Percentiles rank a stretch among this genome's conserved stretches.
These are phyloP conservation scores for Pisolithus albus DNA, from an alignment of 768 basidiomycete species.

Conservation along the genomic window DNA sequence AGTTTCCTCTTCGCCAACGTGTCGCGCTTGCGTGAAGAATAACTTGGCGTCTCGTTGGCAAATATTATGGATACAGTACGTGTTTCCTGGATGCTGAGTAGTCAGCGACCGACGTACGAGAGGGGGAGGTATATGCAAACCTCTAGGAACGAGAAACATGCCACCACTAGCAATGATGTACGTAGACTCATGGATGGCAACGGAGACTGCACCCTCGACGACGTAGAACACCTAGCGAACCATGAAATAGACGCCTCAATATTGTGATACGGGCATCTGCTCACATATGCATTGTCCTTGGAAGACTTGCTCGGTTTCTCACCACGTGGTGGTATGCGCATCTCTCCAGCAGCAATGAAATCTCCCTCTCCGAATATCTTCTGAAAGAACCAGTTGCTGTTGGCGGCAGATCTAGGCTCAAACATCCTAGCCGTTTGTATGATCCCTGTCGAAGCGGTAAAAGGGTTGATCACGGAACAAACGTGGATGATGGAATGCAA, in stretches of 20 bases:
- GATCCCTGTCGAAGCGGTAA: slow-evolving; percentile 45
- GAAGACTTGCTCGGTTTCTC: slow-evolving; percentile 82
- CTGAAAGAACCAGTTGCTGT: slow-evolving; percentile 75
- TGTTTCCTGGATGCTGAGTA: slow-evolving; percentile 55
- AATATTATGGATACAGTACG: slow-evolving; percentile 87
- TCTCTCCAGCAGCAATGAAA: slow-evolving; percentile 86
- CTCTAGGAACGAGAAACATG: slow-evolving; percentile 87
- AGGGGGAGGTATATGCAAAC: slow-evolving; percentile 34
- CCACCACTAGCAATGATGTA: slow-evolving; percentile 77
- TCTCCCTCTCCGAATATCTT: slow-evolving; percentile 89
- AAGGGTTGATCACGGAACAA: slow-evolving; percentile 1
- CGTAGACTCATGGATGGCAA: slow-evolving; percentile 73
- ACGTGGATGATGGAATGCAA: neutral
- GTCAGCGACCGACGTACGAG: neutral
- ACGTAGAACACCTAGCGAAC: slow-evolving; percentile 62
- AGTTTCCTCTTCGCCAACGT: slow-evolving; percentile 31
- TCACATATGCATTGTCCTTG: slow-evolving; percentile 89
- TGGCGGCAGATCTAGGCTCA: slow-evolving; percentile 49
- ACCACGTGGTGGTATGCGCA: slow-evolving; percentile 72
- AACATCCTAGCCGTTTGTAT: slow-evolving; percentile 72
- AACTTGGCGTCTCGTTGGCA: slow-evolving; percentile 69
- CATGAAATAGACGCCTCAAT: neutral
- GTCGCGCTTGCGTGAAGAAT: slow-evolving; percentile 88
- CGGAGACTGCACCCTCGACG: slow-evolving; percentile 82
- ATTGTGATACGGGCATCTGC: slow-evolving; percentile 21